Evolutionary conservation across 2,329 filamentous ascomycete species (phyloP).

Genomic region (Thermothelomyces thermophilus): DNA sequence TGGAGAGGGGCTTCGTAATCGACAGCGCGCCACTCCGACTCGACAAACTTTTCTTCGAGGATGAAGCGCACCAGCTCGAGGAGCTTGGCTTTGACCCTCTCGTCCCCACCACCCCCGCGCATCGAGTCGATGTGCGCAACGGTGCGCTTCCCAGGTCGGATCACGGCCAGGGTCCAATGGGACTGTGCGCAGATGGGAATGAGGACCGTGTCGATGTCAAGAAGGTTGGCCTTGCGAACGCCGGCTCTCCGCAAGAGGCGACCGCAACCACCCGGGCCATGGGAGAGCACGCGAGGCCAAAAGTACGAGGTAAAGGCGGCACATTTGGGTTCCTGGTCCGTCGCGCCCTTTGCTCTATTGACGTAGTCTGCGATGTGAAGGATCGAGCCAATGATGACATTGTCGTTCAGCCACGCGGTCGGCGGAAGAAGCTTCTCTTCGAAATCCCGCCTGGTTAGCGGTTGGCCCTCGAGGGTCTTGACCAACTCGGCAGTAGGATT

Average conservation of each 20-base stretch:
- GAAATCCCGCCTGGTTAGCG: conserved; percentile 54
- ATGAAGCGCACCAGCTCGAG: conserved; percentile 52
- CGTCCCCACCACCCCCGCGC: conserved; percentile 31
- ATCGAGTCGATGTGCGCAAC: conserved; percentile 68
- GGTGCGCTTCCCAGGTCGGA: conserved; percentile 53
- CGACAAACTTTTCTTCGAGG: conserved; percentile 48
- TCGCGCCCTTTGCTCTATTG: conserved; percentile 50
- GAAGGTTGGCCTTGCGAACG: conserved; percentile 53
- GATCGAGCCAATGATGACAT: conserved; percentile 63
- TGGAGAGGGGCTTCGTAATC: conserved; percentile 49
- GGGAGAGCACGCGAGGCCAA: conserved; percentile 47
- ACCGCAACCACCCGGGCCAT: conserved; percentile 42
- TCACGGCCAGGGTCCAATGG: conserved; percentile 68
- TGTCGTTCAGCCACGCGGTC: conserved; percentile 67
- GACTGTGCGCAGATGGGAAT: conserved; percentile 58
- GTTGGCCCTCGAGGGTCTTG: conserved; percentile 42
- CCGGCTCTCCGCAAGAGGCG: conserved; percentile 52
- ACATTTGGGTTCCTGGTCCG: conserved; percentile 50
- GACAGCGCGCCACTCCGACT: conserved; percentile 53
- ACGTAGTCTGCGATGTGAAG: conserved; percentile 52
- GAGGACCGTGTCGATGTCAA: conserved; percentile 60
- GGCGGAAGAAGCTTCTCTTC: conserved; percentile 48
- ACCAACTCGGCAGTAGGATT: conserved; percentile 34
- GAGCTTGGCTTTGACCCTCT: conserved; percentile 36
- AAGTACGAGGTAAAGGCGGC: conserved; percentile 61